Conservation (phyloP, 1,284 basidiomycete species). For the Xerocomus subilludens region DNA sequence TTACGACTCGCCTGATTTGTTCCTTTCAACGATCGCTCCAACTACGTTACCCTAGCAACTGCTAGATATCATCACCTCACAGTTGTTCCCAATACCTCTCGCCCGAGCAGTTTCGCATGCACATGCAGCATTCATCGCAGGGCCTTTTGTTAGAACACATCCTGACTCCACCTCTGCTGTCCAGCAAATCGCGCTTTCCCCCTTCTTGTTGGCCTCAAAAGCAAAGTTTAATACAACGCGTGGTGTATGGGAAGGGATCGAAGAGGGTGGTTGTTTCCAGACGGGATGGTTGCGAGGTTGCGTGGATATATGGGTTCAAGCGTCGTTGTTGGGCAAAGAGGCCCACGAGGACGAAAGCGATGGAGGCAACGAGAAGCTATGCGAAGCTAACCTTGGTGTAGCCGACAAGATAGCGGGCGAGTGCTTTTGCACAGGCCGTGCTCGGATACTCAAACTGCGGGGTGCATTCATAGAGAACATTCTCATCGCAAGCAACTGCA, state of each 20-base stretch:
- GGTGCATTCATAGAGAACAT: slow-evolving; percentile 66
- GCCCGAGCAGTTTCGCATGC: slow-evolving; percentile 65
- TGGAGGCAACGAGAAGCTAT: slow-evolving; percentile 60
- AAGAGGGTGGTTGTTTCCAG: slow-evolving; percentile 38
- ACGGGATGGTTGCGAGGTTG: slow-evolving; percentile 60
- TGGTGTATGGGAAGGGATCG: slow-evolving; percentile 72
- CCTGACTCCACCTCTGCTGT: slow-evolving; percentile 58
- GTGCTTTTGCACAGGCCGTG: slow-evolving; percentile 43
- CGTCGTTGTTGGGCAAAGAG: slow-evolving; percentile 43
- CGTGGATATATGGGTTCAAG: slow-evolving; percentile 55
- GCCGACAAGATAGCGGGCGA: slow-evolving; percentile 72
- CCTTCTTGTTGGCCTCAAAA: slow-evolving; percentile 79
- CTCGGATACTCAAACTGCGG: slow-evolving; percentile 9
- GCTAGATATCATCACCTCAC: slow-evolving; percentile 62
- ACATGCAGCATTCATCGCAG: slow-evolving; percentile 73
- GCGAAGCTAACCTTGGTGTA: slow-evolving; percentile 63
- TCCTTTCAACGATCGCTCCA: slow-evolving; percentile 58
- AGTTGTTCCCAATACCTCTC: slow-evolving; percentile 59
- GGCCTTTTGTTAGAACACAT: slow-evolving; percentile 59
- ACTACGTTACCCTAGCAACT: slow-evolving; percentile 56
- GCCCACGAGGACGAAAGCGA: slow-evolving; percentile 54
- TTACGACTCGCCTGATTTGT: slow-evolving; percentile 63
- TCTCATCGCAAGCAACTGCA: slow-evolving; percentile 58
- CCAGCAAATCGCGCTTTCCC: slow-evolving; percentile 74
- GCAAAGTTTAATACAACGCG: slow-evolving; percentile 71